Evolutionary conservation across 2,329 filamentous ascomycete species (phyloP), one percentile per base, ranked within the genome.

Genomic region (Pezicula carpinea): DNA sequence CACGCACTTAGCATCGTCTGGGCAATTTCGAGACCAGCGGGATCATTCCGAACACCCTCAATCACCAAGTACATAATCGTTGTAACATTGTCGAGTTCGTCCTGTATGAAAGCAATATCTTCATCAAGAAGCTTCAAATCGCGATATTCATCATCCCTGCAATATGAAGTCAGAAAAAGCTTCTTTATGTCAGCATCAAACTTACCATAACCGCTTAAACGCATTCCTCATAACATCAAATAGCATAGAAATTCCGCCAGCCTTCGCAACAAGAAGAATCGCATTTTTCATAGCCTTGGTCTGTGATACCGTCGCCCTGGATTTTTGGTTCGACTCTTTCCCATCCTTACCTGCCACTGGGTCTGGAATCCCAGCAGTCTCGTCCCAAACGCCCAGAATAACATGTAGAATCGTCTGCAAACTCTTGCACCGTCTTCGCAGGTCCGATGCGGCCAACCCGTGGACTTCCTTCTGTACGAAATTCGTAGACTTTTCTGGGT

Each of bases 331-430:
- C 10, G 72, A 29, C 8, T 11, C 74, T 36, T 71, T 69, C 60
- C 59, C 72, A 54, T 44, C 68, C 60, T 63, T 70, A 55, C 69
- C 64, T 48, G 63, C 56, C 48, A 72, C 54, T 48, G 66, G 61
- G 43, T 62, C 57, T 4, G 60, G 48, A 36, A 61, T 62, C 23
- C 80, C 77, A 26, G 83, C 83, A 10, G 83, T 88, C 41, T 82
- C 73, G 3, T 75, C 77, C 87, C 87, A 91, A 31, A 83, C 72
- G 2, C 87, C 87, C 5, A 88, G 73, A 13, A 85, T 69, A 21
- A 87, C 64, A 58, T 85, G 84, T 4, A 81, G 66, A 38, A 84
- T 64, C 39, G 74, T 75, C 29, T 77, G 77, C 26, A 85, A 71
- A 13, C 74, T 76, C 41, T 76, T 75, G 41, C 70, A 69, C 7